A percentile compares a stretch with the other conserved stretches of the same genome.
Conservation (phyloP, 139 green algal genomes). For the Tetraselmis chui region DNA sequence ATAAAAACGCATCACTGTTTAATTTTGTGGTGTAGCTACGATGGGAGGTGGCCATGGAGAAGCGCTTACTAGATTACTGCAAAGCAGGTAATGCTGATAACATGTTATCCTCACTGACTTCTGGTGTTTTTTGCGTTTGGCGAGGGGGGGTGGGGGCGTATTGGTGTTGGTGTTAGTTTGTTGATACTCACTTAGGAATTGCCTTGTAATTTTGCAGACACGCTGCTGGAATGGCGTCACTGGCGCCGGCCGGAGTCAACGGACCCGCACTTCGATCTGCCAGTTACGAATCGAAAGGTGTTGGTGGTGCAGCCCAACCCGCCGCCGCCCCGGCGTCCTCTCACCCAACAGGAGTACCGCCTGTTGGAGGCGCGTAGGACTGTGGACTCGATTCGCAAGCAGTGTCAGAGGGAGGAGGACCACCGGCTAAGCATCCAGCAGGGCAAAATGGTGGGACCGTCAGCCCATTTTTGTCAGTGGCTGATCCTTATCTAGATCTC, state of each 20-base stretch:
- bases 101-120: too few relatives aligned
- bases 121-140: too few relatives aligned
- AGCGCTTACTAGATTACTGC: not conserved
- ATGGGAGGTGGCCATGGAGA: not conserved
- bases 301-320: not conserved
- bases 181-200: too few relatives aligned
- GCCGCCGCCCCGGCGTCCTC: conserved; percentile 6
- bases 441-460: not conserved
- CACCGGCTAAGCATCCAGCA: not conserved
- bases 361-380: not conserved
- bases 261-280: not conserved
- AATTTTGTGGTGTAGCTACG: not conserved
- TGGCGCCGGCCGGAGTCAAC: conserved; percentile 1
- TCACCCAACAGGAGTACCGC: not conserved
- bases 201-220: not conserved
- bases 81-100: too few relatives aligned
- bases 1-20: too few relatives aligned
- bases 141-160: too few relatives aligned
- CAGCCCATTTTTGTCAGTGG: not conserved
- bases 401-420: not conserved
- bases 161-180: too few relatives aligned
- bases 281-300: not conserved
- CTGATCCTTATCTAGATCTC: not conserved
- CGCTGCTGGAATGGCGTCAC: conserved; percentile 17
- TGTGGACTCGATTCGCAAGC: not conserved